Percentiles rank a stretch among this genome's conserved stretches.
phyloP scores from a whole-genome alignment of 345 rosid species.

The Hevea brasiliensis region DNA sequence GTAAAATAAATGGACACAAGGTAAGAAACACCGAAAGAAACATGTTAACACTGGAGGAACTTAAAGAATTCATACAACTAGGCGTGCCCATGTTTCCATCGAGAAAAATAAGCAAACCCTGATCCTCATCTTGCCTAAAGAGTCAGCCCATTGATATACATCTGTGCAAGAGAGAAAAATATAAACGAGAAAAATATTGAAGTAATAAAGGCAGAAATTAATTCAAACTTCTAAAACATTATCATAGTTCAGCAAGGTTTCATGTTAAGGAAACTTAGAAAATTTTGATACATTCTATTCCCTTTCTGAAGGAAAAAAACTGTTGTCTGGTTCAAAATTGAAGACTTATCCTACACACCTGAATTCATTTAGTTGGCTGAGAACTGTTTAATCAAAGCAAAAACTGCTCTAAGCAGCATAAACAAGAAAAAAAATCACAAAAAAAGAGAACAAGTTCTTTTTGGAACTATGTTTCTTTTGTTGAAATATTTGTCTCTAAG shows the following conservation, averaged over 20 bases:
- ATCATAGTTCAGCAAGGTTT: slow-evolving; percentile 7
- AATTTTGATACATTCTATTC: not conserved
- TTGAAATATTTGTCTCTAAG: too few species aligned
- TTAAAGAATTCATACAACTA: slow-evolving; percentile 50
- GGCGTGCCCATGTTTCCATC: slow-evolving; percentile 64
- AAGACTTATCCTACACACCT: not conserved
- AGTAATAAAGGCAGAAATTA: not conserved
- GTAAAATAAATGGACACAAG: not conserved
- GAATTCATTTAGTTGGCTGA: too few species aligned
- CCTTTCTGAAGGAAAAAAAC: not conserved
- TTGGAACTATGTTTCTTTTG: too few species aligned
- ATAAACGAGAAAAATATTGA: slow-evolving; percentile 21
- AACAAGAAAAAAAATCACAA: too few species aligned
- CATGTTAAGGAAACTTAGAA: not conserved
- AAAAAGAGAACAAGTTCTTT: too few species aligned
- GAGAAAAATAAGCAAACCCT: slow-evolving; percentile 91
- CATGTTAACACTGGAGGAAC: not conserved
- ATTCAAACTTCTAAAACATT: slow-evolving; percentile 2
- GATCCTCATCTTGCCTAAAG: slow-evolving; percentile 67
- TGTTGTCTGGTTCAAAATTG: not conserved
- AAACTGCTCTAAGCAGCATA: not conserved
- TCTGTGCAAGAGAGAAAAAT: slow-evolving; percentile 44
- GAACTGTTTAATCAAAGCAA: too few species aligned
- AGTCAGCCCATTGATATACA: slow-evolving; percentile 85
- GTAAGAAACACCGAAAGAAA: not conserved